Evolutionary conservation across 2,329 filamentous ascomycete genomes (phyloP).

Genomic region (Plenodomus tracheiphilus): DNA sequence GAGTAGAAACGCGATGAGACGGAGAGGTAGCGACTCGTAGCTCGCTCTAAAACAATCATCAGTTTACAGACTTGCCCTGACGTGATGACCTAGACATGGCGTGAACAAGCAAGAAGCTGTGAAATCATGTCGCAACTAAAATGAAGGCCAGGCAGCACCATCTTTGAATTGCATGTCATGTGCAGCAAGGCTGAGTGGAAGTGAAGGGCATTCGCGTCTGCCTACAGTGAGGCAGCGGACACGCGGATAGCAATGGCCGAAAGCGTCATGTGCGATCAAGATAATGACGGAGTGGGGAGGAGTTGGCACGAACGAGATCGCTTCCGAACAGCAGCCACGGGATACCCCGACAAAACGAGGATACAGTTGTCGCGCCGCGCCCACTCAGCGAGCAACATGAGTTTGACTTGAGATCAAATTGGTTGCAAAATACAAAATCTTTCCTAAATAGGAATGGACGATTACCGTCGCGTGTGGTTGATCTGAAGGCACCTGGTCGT

Average conservation of each 20-base stretch:
- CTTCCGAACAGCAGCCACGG: conserved; percentile 21
- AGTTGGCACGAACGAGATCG: conserved; percentile 17
- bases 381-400: conserved; percentile 24
- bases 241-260: conserved; percentile 2
- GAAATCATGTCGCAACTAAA: background rate
- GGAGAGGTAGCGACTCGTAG: conserved; percentile 1
- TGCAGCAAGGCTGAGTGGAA: background rate
- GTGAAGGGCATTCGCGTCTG: background rate
- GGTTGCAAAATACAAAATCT: conserved; percentile 26
- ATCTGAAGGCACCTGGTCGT: conserved; percentile 31
- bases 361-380: conserved; percentile 16
- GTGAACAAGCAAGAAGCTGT: background rate
- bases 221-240: conserved; percentile 3
- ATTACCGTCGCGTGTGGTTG: conserved; percentile 29
- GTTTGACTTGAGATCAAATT: conserved; percentile 28
- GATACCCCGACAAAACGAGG: conserved; percentile 27
- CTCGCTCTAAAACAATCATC: background rate
- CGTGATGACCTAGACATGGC: background rate
- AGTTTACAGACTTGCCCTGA: background rate
- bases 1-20: background rate
- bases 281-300: conserved; percentile 13
- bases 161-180: background rate
- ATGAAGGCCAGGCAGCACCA: background rate
- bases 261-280: conserved; percentile 6
- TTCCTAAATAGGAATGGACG: conserved; percentile 38